Base-by-base conservation (phyloP, 306 rosid genomes). In the Glycine soja region DNA sequence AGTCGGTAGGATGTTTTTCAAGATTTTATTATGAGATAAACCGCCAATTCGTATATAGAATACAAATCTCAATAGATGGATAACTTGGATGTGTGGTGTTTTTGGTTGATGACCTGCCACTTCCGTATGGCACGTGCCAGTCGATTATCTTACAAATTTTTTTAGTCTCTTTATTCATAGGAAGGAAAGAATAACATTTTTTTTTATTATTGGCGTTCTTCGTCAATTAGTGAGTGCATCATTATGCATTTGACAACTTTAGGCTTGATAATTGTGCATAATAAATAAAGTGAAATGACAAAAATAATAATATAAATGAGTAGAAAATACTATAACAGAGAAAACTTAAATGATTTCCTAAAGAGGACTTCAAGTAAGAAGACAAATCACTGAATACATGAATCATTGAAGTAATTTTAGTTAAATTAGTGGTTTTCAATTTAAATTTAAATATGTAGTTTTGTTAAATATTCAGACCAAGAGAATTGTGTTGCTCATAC, bases 21-120 rank as follows among this genome's bases (percentile, higher is more conserved):
- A 81, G 62, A 64, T 82, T 80, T 78, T 83, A 73, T 71, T 43
- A 32, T 57, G 45, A 62, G 80, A 85, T 74, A 88, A 63, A 69
- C 68, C 71, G 38, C 19, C 76, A 75, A 59, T 10, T 75, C 69
- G 72, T 66, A 8, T 45, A 78, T 82, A 45, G 56, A 69, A 81
- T 64, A 54, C 66, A 64, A 72, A 54, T 54, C 30, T 15, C 50
- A 68, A 59, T 45, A 66, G 10, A 80, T 19, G 18, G 42, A 11
- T 45, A 69, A 34, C 36, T 32, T 9, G 59, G 36, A 58, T 50
- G 53, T 50, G 53, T 50, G 4, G 30, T 59, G 43, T 70, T 48
- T 13, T 70, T 2, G 3, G 3, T 13, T 7, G 5, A 15, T 14
- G 52, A n/a, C 32, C 1, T 43, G 10, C 10, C 8, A 43, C 8